A percentile compares a stretch with the other conserved stretches of the same genome.
Evolutionary conservation across 371 early-diverging fungal species (phyloP).

Genomic region (Conidiobolus incongruus): DNA sequence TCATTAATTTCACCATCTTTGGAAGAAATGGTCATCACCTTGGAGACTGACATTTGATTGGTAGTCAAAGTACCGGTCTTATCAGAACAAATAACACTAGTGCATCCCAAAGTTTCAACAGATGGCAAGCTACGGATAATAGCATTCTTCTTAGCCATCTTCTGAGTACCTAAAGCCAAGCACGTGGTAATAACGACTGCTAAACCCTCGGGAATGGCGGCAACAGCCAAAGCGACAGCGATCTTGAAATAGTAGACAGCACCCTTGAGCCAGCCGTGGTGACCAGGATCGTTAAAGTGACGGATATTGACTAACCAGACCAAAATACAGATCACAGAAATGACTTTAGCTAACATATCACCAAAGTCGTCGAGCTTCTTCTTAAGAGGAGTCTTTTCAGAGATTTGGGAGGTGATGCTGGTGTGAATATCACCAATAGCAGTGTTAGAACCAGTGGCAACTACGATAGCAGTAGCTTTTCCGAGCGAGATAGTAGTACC

Average conservation of each 20-base stretch:
- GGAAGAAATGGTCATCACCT: constrained; percentile 22
- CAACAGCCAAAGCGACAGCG: constrained; percentile 96
- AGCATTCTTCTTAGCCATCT: constrained; percentile 92
- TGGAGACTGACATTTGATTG: constrained; percentile 83
- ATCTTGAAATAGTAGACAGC: constrained; percentile 93
- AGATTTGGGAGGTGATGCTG: constrained; percentile 56
- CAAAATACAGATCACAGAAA: constrained; percentile 80
- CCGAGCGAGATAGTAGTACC: constrained; percentile 92
- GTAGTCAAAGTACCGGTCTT: constrained; percentile 99
- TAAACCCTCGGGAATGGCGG: constrained; percentile 97
- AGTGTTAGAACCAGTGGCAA: constrained; percentile 62
- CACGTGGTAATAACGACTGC: constrained; percentile 95
- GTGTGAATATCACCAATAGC: constrained; percentile 88
- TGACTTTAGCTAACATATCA: constrained; percentile 83
- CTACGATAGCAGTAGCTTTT: constrained; percentile 72
- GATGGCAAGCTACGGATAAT: constrained; percentile 80
- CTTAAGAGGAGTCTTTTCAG: constrained; percentile 88
- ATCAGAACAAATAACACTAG: constrained; percentile 92
- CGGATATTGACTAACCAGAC: constrained; percentile 94
- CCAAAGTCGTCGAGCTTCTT: constrained; percentile 91
- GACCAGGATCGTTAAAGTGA: constrained; percentile 75
- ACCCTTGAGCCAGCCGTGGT: constrained; percentile 77
- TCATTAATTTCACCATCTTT: constrained; percentile 28
- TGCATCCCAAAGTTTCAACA: constrained; percentile 94
- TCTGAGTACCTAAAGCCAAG: constrained; percentile 85